A percentile compares a stretch with the other conserved stretches of the same genome.
phyloP scores from a whole-genome alignment of 2,329 filamentous ascomycete genomes.

The Ophiostoma novo-ulmi region DNA sequence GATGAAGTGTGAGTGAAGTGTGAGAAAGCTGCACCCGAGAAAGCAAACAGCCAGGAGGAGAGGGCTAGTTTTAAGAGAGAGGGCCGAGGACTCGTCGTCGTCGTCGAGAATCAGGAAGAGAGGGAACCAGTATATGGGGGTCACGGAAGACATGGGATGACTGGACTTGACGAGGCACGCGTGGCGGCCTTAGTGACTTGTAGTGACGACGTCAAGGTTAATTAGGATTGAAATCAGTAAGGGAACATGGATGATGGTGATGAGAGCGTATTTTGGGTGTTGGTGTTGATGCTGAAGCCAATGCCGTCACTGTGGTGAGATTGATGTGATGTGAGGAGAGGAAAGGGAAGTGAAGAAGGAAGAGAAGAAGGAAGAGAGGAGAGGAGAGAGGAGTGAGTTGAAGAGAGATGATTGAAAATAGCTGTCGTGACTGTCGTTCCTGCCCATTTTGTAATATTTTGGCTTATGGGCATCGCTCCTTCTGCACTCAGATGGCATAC shows the following conservation, averaged over 20 bases:
- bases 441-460: not conserved
- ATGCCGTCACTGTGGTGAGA: not conserved
- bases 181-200: not conserved
- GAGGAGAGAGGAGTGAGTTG: not conserved
- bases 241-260: not conserved
- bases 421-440: not conserved
- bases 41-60: not conserved
- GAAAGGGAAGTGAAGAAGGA: not conserved
- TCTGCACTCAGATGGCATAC: not conserved
- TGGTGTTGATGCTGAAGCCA: not conserved
- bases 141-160: conserved; percentile 1
- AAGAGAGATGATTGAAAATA: not conserved
- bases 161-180: not conserved
- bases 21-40: not conserved
- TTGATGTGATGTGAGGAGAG: not conserved
- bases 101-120: not conserved
- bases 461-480: conserved; percentile 8
- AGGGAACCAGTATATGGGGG: too few species aligned
- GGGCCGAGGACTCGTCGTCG: not conserved
- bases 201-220: not conserved
- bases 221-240: not conserved
- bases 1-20: not conserved
- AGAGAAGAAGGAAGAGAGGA: not conserved
- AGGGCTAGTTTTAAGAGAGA: not conserved
- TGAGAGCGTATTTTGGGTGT: not conserved